Base-by-base conservation (phyloP, 2,329 filamentous ascomycete genomes). In the Amylocarpus encephaloides region DNA sequence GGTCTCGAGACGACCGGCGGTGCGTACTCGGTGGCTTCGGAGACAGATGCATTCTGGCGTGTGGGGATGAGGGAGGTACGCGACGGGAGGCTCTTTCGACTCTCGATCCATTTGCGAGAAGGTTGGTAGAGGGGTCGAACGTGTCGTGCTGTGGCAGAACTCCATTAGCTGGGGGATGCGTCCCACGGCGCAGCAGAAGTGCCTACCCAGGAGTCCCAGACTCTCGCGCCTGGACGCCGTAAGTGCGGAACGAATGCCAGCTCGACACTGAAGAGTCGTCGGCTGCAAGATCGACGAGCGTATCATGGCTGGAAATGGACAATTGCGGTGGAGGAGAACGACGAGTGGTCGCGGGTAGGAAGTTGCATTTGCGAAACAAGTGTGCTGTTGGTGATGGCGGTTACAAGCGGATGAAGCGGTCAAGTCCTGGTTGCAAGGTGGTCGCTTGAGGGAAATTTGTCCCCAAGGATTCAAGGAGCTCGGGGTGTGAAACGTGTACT, bases 1-100 rank as follows among this genome's bases (percentile, higher is more conserved):
- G 88, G 86, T 6, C 50, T 63, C 9, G 58, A 49, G n/a, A 43
- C 54, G 6, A 58, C 51, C 5, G 56, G 51, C 33, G 59, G 54
- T 9, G 48, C 18, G 15, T 45, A 49, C 12, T 56, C 54, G 22
- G 50, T 29, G n/a, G 53, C 44, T 11, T 54, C 36, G 12, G 41
- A 38, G 33, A 53, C 53, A 10, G 56, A 54, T 5, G 52, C 55
- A 26, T 55, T 43, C 7, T 30, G 12, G 34, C 58, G 53, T 29
- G 47, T 46, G 6, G 56, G 53, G 1, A 59, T 40, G 15, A 59
- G 43, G 5, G 51, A 41, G 12, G 59, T 50, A 42, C 49, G 51
- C 6, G 54, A 53, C n/a, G 50, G 57, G 11, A 55, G 41, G 10
- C 43, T 26, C 40, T 59, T 59, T 44, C 56, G 52, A 6, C 38